Evolutionary conservation across 1,139 yeast genomes (phyloP), one percentile per base, ranked within the genome.

Genomic region (Zygosaccharomyces sapae): DNA sequence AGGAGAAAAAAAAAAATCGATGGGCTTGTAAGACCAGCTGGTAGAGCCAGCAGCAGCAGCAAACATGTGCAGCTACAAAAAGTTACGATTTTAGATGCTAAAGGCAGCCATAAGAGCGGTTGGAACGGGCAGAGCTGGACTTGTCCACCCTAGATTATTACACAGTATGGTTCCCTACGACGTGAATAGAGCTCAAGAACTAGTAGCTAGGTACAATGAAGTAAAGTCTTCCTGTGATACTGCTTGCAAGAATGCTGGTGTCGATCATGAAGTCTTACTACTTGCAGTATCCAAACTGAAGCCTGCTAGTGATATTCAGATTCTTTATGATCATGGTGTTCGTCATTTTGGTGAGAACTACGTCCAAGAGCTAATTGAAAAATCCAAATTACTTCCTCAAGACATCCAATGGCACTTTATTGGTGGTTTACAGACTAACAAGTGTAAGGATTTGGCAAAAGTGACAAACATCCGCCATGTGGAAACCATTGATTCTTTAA

Each of bases 361-460:
- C 64, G 96, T 88, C n/a, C 98, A 94, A 68, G 99, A 92, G 59
- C 71, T 94, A 49, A 69, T 79, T 8, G 77, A 77, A 29, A 92
- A 94, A 66, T 80, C 96, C 0, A 67, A 73, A 37, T 72, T 76
- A 47, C 73, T 92, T 50, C 98, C 98, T 4, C 72, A 75, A 45
- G 97, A 92, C 63, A 89, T 94, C 53, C 70, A 82, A 49, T 92
- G 99, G 99, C 98, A 94, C 65, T 94, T 92, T 62, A 92, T 92
- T 54, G 99, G 99, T 16, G 84, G 89, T 1, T 69, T 94, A 48
- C 98, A 94, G 68, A 76, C 94, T 4, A 92, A 90, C 59, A 92
- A 92, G 65, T 83, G 95, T 59, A 89, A 88, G 62, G 89, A 85
- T 54, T 74, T 92, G 54, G 86, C 96, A 13, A 77, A 77, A 49